These are phyloP conservation scores for Acanthamoeba castellanii DNA, from an alignment of 208 protist genomes.

Conservation along the genomic window DNA sequence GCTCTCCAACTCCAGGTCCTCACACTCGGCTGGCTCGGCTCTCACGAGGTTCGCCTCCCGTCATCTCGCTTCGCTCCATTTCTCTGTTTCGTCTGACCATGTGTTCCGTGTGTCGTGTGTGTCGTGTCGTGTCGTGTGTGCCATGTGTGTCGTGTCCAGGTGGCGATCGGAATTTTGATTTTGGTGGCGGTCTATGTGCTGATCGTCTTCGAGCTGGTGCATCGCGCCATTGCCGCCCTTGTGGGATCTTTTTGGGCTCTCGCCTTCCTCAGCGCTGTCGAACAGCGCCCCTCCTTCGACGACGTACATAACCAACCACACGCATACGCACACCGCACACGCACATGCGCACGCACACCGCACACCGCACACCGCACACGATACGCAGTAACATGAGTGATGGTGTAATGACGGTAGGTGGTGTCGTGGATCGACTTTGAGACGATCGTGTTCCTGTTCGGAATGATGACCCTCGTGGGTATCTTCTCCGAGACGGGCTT, in stretches of 20 bases:
- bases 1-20: not conserved
- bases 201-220: slow-evolving; percentile 88
- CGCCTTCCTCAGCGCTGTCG: slow-evolving; percentile 12
- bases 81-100: not conserved
- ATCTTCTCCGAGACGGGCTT: slow-evolving; percentile 88
- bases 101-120: not conserved
- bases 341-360: too few species aligned
- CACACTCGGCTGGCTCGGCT: slow-evolving; percentile 6
- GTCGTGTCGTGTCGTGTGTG: too few species aligned
- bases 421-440: slow-evolving; percentile 84
- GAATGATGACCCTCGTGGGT: slow-evolving; percentile 89
- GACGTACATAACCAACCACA: not conserved
- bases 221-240: slow-evolving; percentile 85
- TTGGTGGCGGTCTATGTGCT: slow-evolving; percentile 86
- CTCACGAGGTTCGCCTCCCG: slow-evolving; percentile 1
- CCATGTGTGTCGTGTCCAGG: not conserved
- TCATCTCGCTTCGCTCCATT: not conserved
- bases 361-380: not conserved
- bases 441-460: slow-evolving; percentile 82
- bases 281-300: slow-evolving; percentile 19
- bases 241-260: slow-evolving; percentile 84
- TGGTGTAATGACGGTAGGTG: too few species aligned
- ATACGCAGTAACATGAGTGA: too few species aligned
- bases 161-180: slow-evolving; percentile 81
- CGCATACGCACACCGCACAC: not conserved